phyloP scores from a whole-genome alignment of 495 filamentous ascomycete species.

The Hyaloscypha bicolor region DNA sequence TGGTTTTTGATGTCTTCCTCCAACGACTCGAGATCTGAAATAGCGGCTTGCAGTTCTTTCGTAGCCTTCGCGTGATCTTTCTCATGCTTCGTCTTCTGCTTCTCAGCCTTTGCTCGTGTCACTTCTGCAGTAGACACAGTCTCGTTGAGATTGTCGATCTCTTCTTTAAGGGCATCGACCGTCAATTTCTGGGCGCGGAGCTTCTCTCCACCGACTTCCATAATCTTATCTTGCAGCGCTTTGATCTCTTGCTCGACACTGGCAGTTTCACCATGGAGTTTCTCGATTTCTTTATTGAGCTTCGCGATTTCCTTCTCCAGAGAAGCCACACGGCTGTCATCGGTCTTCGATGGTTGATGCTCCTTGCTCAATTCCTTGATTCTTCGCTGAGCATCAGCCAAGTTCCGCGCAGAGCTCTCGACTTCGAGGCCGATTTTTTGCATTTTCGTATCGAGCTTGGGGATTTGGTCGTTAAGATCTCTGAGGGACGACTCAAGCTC shows the following conservation, averaged over 20 bases:
- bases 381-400: constrained; percentile 80
- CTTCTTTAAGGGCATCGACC: constrained; percentile 89
- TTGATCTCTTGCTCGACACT: constrained; percentile 92
- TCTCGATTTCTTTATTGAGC: constrained; percentile 76
- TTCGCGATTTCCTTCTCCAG: constrained; percentile 77
- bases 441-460: constrained; percentile 82
- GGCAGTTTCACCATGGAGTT: constrained; percentile 76
- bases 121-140: constrained; percentile 84
- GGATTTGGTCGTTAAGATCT: constrained; percentile 78
- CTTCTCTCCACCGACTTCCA: constrained; percentile 94
- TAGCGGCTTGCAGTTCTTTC: constrained; percentile 71
- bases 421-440: constrained; percentile 91
- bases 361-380: constrained; percentile 79
- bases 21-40: constrained; percentile 71
- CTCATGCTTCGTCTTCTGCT: constrained; percentile 83
- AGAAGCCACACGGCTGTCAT: constrained; percentile 67
- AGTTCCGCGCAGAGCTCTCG: constrained; percentile 81
- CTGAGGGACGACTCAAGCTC: constrained; percentile 73
- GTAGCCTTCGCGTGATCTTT: constrained; percentile 75
- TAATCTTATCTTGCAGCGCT: constrained; percentile 89
- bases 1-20: constrained; percentile 78
- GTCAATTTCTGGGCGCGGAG: constrained; percentile 88
- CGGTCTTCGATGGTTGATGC: constrained; percentile 75
- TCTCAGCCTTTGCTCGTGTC: constrained; percentile 85
- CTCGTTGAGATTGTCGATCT: constrained; percentile 78